Conservation (phyloP, 768 basidiomycete genomes). For the Tubosaeta sp. region DNA sequence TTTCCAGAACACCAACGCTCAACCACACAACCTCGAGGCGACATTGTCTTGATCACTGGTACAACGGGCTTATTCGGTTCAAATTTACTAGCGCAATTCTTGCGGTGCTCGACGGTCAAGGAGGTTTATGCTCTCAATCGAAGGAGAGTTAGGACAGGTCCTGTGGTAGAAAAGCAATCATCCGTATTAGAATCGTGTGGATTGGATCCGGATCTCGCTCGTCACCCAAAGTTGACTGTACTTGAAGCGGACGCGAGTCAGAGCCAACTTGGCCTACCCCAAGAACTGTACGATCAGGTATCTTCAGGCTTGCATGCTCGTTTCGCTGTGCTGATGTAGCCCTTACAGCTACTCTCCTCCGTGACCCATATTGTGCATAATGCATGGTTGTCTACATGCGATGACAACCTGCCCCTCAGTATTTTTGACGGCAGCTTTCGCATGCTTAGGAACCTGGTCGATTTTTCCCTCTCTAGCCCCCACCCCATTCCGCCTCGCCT, state of each 20-base stretch:
- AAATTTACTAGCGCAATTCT: slow-evolving; percentile 22
- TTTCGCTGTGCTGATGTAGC: neutral
- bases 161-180: slow-evolving; percentile 25
- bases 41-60: slow-evolving; percentile 31
- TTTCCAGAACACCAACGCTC: slow-evolving; percentile 11
- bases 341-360: slow-evolving; percentile 15
- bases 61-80: slow-evolving; percentile 34
- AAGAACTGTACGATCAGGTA: slow-evolving; percentile 14
- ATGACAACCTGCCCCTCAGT: neutral
- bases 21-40: neutral
- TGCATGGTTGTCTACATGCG: slow-evolving; percentile 10
- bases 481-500: slow-evolving; percentile 26
- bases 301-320: neutral
- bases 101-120: slow-evolving; percentile 10
- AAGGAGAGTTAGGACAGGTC: slow-evolving; percentile 9
- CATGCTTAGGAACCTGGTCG: slow-evolving; percentile 31
- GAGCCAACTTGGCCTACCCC: slow-evolving; percentile 24
- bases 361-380: slow-evolving; percentile 39
- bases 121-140: slow-evolving; percentile 30
- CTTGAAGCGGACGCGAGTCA: slow-evolving; percentile 21
- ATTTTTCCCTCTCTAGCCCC: slow-evolving; percentile 34
- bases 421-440: neutral
- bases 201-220: slow-evolving; percentile 20
- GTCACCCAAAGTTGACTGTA: slow-evolving; percentile 29
- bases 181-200: slow-evolving; percentile 28